Percentiles rank a stretch among this genome's conserved stretches.
phyloP scores from a whole-genome alignment of 1,139 yeast genomes.

The Starmera stellimalicola region DNA sequence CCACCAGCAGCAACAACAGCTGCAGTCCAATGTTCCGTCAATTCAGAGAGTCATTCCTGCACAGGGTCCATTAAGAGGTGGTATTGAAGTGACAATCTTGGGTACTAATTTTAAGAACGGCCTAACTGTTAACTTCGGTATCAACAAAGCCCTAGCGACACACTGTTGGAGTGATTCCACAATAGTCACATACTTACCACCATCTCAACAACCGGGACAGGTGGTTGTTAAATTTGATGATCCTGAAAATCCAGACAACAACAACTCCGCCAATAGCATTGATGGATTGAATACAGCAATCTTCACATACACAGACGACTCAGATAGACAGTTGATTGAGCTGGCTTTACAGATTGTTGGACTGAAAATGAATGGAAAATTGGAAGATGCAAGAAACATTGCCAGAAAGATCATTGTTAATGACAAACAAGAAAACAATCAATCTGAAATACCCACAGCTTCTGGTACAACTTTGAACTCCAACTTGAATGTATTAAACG shows the following conservation, averaged over 20 bases:
- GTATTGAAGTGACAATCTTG: constrained; percentile 82
- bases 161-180: constrained; percentile 97
- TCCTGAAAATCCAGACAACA: constrained; percentile 14
- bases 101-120: constrained; percentile 86
- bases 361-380: constrained; percentile 84
- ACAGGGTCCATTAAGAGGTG: constrained; percentile 92
- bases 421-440: constrained; percentile 13
- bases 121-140: constrained; percentile 76
- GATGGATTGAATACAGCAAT: constrained; percentile 25
- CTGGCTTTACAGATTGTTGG: constrained; percentile 92
- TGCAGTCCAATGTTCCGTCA: constrained; percentile 10
- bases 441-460: not conserved
- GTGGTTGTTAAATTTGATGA: constrained; percentile 78
- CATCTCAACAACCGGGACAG: constrained; percentile 82
- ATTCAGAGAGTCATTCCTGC: constrained; percentile 87
- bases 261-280: not conserved
- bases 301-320: constrained; percentile 86
- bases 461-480: constrained; percentile 3
- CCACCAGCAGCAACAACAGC: constrained; percentile 7
- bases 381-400: constrained; percentile 86
- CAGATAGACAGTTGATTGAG: constrained; percentile 86
- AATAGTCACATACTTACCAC: constrained; percentile 87
- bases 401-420: constrained; percentile 80
- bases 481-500: constrained; percentile 20
- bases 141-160: constrained; percentile 72